Base-by-base conservation (phyloP, 139 green algal genomes). In the Desmodesmus armatus region DNA sequence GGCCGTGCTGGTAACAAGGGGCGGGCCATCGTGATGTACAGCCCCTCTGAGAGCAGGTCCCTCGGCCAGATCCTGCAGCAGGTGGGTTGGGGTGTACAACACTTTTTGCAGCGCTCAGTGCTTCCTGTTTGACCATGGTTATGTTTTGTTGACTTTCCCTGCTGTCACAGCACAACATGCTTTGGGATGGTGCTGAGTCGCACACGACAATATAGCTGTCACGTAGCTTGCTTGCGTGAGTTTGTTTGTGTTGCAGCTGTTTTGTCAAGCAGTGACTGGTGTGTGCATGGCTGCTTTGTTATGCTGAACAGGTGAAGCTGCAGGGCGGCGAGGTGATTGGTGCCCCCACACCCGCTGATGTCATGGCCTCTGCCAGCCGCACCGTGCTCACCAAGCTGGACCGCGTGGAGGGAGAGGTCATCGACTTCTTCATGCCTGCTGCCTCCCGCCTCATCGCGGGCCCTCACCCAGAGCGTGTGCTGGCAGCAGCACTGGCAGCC, bases 11-110 rank as follows among this genome's bases (percentile, higher is more conserved):
- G 91, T 78, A 92, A 89, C 78, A 95, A 90, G 11, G 97, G 97
- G 65, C 95, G 89, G 0, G 91, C 97, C 41, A 95, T 99, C 70
- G 94, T 96, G 27, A 94, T 99, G 93, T 93, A 97, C 92, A 95
- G 91, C 1, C 78, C 90, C 5, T 63, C 71, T 17, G 95, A 98
- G 82, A 58, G 66, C 13, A 75, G 88, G 60, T 79, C 75, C 25
- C 87, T 98, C 41, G 92, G 92, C 17, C 75, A 87, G 53, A 95
- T 98, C 58, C 74, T 97, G 75, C 77, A 82, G 37, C 51, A 87
- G 55, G 75, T 82, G 75, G 25, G 72, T 41, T 69, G 19, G 63
- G n/a, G n/a, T n/a, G n/a, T n/a, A n/a, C n/a, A n/a, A n/a, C n/a
- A n/a, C n/a, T n/a, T n/a, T n/a, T n/a, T n/a, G n/a, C n/a, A n/a